phyloP scores from a whole-genome alignment of 2,329 filamentous ascomycete genomes.

The Hymenoscyphus fructigenus region DNA sequence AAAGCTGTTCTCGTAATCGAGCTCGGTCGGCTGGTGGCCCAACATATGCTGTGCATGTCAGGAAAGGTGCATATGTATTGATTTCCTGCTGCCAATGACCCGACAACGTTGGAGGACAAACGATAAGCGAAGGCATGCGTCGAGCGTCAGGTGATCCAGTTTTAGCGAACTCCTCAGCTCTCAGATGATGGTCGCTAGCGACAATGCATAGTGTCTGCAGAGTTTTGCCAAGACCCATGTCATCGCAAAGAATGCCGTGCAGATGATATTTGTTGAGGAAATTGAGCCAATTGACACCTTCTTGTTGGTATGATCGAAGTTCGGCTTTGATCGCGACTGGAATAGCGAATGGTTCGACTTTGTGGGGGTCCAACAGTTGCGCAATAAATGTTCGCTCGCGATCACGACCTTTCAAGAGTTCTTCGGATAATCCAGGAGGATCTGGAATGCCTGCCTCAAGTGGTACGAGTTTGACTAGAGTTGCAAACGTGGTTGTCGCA shows the following conservation, averaged over 20 bases:
- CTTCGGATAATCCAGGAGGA: constrained; percentile 85
- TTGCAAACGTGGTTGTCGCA: constrained; percentile 95
- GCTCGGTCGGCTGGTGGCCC: constrained; percentile 81
- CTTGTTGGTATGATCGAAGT: constrained; percentile 94
- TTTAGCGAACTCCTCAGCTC: constrained; percentile 84
- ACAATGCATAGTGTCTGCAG: constrained; percentile 97
- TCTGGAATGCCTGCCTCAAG: constrained; percentile 97
- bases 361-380: constrained; percentile 94
- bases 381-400: constrained; percentile 94
- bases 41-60: constrained; percentile 86
- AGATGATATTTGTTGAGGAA: constrained; percentile 98
- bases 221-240: constrained; percentile 98
- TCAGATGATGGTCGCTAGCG: constrained; percentile 92
- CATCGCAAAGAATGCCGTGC: constrained; percentile 96
- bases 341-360: constrained; percentile 90
- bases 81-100: constrained; percentile 99
- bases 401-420: constrained; percentile 85
- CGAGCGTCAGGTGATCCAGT: constrained; percentile 76
- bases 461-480: constrained; percentile 93
- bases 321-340: constrained; percentile 97
- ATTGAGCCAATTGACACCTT: constrained; percentile 97
- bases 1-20: constrained; percentile 66
- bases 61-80: constrained; percentile 90
- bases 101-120: constrained; percentile 93
- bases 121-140: constrained; percentile 84